Base-by-base conservation (phyloP, 192 early-diverging fungal species). In the Podila epigama region DNA sequence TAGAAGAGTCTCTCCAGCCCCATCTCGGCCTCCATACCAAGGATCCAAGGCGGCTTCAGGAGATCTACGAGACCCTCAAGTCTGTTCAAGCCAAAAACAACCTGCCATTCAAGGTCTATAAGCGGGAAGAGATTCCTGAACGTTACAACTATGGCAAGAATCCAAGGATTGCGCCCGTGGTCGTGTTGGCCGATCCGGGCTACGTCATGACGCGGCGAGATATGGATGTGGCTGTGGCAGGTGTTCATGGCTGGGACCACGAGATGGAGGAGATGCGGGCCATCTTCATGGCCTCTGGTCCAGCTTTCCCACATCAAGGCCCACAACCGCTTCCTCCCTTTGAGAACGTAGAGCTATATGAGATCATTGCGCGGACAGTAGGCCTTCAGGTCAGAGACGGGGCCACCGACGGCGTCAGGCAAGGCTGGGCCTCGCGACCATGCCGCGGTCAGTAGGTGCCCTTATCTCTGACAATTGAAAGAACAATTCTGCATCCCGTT, bases 241-340 rank as follows among this genome's bases (percentile, higher is more conserved):
- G 95, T 18, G 82, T 86, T 29, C 96, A 98, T 73, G 96, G 96
- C 8, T 98, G 94, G 81, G 92, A 96, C 66, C 85, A 91, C 79
- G 37, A 83, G 64, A 67, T 88, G 34, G 72, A 81, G 5, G 88
- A 92, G 16, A 98, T 98, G 94, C 85, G 92, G 8, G 91, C 93
- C 2, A 91, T 94, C 11, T 95, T 96, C 72, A 71, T 95, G 56
- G 95, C 95, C 3, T 80, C 71, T 25, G 95, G 94, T 4, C 92
- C 93, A 0, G 75, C 84, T 4, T 91, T 94, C 70, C 68, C 71
- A 7, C 34, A 40, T 12, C 78, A 28, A 29, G 63, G 57, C 48
- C 28, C 35, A 18, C 58, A 54, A 20, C 65, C 54, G 16, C 31
- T 75, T n/a, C 71, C 22, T 20, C 32, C 64, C 5, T 67, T 75